A percentile compares a stretch with the other conserved stretches of the same genome.
phyloP scores from a whole-genome alignment of 352 stramenopile genomes.

The Phytophthora citrophthora region DNA sequence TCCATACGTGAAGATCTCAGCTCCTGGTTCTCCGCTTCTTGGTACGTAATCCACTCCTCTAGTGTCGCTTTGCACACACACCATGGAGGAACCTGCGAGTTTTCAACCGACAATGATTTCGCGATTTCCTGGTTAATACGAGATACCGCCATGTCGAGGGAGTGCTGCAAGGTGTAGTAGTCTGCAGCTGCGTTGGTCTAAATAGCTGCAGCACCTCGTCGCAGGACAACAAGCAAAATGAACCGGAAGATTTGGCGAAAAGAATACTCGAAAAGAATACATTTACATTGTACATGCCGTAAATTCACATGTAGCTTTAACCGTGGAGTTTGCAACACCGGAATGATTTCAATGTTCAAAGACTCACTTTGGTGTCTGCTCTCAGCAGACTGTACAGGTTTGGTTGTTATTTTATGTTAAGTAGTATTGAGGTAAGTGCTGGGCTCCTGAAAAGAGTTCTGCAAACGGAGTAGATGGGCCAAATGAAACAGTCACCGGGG shows the following conservation, averaged over 20 bases:
- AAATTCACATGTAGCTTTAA: no score
- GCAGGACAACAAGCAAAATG: no score
- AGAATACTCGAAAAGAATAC: no score
- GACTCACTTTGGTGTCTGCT: not conserved
- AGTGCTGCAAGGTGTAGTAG: no score
- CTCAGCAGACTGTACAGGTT: not conserved
- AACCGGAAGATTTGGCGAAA: no score
- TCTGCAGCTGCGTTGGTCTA: no score
- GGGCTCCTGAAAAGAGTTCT: slow-evolving; percentile 10
- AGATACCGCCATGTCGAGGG: no score
- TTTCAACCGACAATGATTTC: no score
- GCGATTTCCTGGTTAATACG: no score
- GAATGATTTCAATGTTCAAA: slow-evolving; percentile 14
- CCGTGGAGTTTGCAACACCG: slow-evolving; percentile 1
- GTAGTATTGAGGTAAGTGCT: slow-evolving; percentile 7
- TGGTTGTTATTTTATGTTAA: slow-evolving; percentile 27
- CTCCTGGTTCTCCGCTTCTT: not conserved
- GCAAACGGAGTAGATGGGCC: slow-evolving; percentile 9
- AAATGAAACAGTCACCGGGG: slow-evolving; percentile 13
- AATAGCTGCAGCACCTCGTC: no score
- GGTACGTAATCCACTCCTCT: not conserved
- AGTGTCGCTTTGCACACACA: not conserved
- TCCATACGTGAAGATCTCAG: slow-evolving; percentile 4
- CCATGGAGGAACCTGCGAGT: not conserved
- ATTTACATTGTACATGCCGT: no score